These are phyloP conservation scores for Lecanoromycetidae sp. DNA, from an alignment of 2,329 filamentous ascomycete species.

Conservation along the genomic window DNA sequence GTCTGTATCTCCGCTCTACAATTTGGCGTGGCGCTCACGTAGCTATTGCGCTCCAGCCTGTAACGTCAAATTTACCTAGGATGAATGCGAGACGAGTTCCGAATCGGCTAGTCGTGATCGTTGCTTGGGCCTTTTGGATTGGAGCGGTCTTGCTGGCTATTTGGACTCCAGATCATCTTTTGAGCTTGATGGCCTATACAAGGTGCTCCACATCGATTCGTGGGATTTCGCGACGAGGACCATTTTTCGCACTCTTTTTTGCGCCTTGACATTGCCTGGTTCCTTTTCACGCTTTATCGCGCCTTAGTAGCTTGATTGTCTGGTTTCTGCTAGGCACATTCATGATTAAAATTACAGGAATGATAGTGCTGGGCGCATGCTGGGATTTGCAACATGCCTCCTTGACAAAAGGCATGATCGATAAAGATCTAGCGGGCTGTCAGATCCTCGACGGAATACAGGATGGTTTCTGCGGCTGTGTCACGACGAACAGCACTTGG, in stretches of 20 bases:
- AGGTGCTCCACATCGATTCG: neutral
- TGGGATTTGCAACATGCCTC: conserved; percentile 62
- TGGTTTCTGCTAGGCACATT: conserved; percentile 46
- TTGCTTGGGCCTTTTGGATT: conserved; percentile 65
- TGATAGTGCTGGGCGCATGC: conserved; percentile 58
- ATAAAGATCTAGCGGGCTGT: conserved; percentile 39
- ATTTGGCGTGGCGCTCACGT: conserved; percentile 70
- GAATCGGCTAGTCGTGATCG: conserved; percentile 35
- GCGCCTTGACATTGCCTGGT: neutral
- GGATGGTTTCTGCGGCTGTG: conserved; percentile 55
- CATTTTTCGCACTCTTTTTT: neutral
- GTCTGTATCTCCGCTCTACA: conserved; percentile 58
- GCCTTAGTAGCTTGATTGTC: neutral
- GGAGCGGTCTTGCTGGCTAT: conserved; percentile 60
- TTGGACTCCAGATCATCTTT: conserved; percentile 50
- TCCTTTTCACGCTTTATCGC: neutral
- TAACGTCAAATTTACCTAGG: neutral
- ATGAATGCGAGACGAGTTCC: neutral
- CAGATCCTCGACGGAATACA: conserved; percentile 54
- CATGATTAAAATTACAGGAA: conserved; percentile 63
- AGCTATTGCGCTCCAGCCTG: conserved; percentile 48
- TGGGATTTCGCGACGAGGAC: neutral
- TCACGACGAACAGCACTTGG: conserved; percentile 57
- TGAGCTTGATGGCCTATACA: conserved; percentile 18
- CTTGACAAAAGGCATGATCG: conserved; percentile 17